These are phyloP conservation scores for Aspergillus homomorphus DNA, from an alignment of 495 filamentous ascomycete species.

Conservation along the genomic window DNA sequence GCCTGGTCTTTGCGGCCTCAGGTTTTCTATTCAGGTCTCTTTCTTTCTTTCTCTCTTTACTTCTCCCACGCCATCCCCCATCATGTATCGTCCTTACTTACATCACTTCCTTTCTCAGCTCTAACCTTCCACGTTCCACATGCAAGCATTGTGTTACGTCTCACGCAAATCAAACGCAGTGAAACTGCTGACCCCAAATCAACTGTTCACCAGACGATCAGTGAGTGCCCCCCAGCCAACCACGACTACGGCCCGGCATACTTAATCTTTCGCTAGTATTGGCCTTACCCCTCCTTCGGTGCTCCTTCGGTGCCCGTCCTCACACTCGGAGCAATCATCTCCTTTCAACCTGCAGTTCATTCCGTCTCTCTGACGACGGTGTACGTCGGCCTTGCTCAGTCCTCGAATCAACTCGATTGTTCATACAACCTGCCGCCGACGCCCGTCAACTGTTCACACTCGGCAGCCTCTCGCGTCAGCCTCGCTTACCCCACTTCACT, in stretches of 20 bases:
- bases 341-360: not conserved
- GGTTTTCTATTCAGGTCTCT: conserved; percentile 4
- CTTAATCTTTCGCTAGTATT: not conserved
- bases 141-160: no score
- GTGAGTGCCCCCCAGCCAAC: not conserved
- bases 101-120: not conserved
- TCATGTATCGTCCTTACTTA: not conserved
- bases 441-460: not conserved
- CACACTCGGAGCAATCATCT: not conserved
- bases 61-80: conserved; percentile 2
- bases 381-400: not conserved
- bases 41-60: not conserved
- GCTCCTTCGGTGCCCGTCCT: not conserved
- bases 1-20: not conserved
- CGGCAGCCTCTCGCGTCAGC: conserved; percentile 4
- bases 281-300: not conserved
- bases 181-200: no score
- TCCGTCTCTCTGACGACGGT: not conserved
- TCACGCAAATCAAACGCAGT: no score
- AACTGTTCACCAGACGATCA: not conserved
- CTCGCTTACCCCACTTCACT: conserved; percentile 7
- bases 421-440: not conserved
- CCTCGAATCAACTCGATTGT: not conserved
- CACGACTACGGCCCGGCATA: not conserved
- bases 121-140: no score